Percentiles rank a stretch among this genome's conserved stretches.
These are phyloP conservation scores for Nyssa sinensis DNA, from an alignment of 148 eudicot species.

Conservation along the genomic window DNA sequence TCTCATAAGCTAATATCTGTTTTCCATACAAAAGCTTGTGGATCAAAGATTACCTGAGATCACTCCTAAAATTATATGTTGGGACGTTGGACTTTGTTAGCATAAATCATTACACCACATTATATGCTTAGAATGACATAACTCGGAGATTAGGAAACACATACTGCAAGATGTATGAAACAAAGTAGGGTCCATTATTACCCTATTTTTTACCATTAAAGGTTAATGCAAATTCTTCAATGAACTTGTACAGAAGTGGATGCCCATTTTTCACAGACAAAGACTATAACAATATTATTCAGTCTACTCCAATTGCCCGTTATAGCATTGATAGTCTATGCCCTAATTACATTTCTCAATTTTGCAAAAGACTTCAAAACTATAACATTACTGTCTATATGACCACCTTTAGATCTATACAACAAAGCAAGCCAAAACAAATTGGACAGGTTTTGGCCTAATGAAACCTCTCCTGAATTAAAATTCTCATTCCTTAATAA, in stretches of 20 bases:
- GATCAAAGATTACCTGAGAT: too few species aligned
- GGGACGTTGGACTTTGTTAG: too few species aligned
- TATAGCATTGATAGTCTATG: slow-evolving; percentile 53
- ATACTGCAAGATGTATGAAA: too few species aligned
- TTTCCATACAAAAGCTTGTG: too few species aligned
- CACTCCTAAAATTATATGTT: too few species aligned
- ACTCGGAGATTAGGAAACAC: too few species aligned
- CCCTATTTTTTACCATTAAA: slow-evolving; percentile 93
- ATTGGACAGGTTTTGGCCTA: slow-evolving; percentile 89
- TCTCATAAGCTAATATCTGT: too few species aligned
- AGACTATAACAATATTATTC: slow-evolving; percentile 79
- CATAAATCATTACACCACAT: too few species aligned
- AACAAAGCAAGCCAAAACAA: slow-evolving; percentile 66
- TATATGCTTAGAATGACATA: too few species aligned
- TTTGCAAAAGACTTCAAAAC: slow-evolving; percentile 49
- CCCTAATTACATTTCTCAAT: slow-evolving; percentile 66
- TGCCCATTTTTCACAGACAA: slow-evolving; percentile 75
- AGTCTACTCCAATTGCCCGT: slow-evolving; percentile 74
- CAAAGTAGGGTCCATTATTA: slow-evolving; percentile 83
- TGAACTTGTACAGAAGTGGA: slow-evolving; percentile 60
- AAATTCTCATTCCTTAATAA: slow-evolving; percentile 48
- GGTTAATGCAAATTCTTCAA: slow-evolving; percentile 71
- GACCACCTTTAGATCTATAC: slow-evolving; percentile 75
- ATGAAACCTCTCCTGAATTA: slow-evolving; percentile 52
- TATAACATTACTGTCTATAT: slow-evolving; percentile 76